Evolutionary conservation across 2,329 filamentous ascomycete species (phyloP).

Genomic region (Calonectria multiphialidica): DNA sequence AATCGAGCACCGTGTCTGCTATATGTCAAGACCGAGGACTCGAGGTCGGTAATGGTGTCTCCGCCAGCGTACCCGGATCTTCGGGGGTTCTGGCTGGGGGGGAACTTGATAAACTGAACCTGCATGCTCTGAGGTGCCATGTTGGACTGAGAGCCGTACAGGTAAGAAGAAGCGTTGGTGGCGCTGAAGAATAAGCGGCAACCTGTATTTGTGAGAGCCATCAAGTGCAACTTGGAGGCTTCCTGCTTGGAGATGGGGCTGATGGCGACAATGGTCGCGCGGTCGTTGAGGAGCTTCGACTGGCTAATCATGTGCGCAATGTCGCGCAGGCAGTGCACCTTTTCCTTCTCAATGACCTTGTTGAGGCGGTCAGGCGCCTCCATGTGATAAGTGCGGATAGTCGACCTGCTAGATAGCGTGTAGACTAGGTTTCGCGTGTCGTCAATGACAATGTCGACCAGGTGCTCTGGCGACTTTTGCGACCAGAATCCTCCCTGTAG

Average conservation of each 20-base stretch:
- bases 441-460: slow-evolving; percentile 87
- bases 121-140: slow-evolving; percentile 93
- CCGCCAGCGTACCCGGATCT: slow-evolving; percentile 47
- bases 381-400: slow-evolving; percentile 92
- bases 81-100: slow-evolving; percentile 65
- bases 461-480: slow-evolving; percentile 68
- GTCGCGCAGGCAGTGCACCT: slow-evolving; percentile 72
- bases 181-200: slow-evolving; percentile 94
- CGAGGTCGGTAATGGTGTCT: slow-evolving; percentile 59
- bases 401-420: slow-evolving; percentile 88
- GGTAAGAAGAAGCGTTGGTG: slow-evolving; percentile 80
- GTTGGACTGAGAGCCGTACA: slow-evolving; percentile 69
- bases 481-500: slow-evolving; percentile 64
- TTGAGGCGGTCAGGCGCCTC: slow-evolving; percentile 72
- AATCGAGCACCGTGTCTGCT: slow-evolving; percentile 72
- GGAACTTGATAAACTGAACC: slow-evolving; percentile 96
- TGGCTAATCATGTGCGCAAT: slow-evolving; percentile 88
- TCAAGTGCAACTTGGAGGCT: slow-evolving; percentile 85
- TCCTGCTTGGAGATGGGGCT: slow-evolving; percentile 85
- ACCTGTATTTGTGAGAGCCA: slow-evolving; percentile 91
- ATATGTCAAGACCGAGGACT: slow-evolving; percentile 61
- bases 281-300: slow-evolving; percentile 76
- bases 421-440: slow-evolving; percentile 91
- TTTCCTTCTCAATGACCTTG: slow-evolving; percentile 75
- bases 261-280: slow-evolving; percentile 83